phyloP scores from a whole-genome alignment of 805 yeast genomes.

The Candida verbasci region DNA sequence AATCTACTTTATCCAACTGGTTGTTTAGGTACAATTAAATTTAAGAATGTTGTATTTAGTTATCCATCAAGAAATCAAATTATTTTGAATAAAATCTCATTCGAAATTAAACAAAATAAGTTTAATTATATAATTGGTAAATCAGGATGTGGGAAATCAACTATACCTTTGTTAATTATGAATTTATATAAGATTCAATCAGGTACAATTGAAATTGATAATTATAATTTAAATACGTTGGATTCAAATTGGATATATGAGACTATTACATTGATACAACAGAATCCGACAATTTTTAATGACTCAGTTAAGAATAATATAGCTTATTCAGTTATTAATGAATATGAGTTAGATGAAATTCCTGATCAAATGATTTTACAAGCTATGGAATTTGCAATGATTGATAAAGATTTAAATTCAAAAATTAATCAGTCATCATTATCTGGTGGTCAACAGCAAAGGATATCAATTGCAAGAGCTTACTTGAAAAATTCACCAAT shows the following conservation, averaged over 20 bases:
- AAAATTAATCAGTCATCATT: slow-evolving; percentile 42
- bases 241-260: slow-evolving; percentile 50
- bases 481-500: slow-evolving; percentile 67
- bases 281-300: slow-evolving; percentile 60
- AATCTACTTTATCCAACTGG: slow-evolving; percentile 12
- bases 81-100: slow-evolving; percentile 45
- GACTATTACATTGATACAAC: slow-evolving; percentile 72
- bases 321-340: slow-evolving; percentile 39
- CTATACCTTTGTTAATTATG: slow-evolving; percentile 60
- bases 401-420: slow-evolving; percentile 53
- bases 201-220: slow-evolving; percentile 63
- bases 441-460: slow-evolving; percentile 91
- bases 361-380: slow-evolving; percentile 22
- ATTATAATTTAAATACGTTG: slow-evolving; percentile 39
- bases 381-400: slow-evolving; percentile 50
- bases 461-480: slow-evolving; percentile 83
- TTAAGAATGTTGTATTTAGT: slow-evolving; percentile 54
- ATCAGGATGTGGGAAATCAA: slow-evolving; percentile 94
- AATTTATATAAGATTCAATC: slow-evolving; percentile 47
- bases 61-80: slow-evolving; percentile 56
- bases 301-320: slow-evolving; percentile 60
- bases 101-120: slow-evolving; percentile 32
- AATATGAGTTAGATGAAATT: slow-evolving; percentile 15
- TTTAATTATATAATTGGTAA: slow-evolving; percentile 71
- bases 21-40: slow-evolving; percentile 46